Evolutionary conservation across 208 protist genomes (phyloP), one percentile per base, ranked within the genome.

Genomic region (Sergeia podlipaevii): DNA sequence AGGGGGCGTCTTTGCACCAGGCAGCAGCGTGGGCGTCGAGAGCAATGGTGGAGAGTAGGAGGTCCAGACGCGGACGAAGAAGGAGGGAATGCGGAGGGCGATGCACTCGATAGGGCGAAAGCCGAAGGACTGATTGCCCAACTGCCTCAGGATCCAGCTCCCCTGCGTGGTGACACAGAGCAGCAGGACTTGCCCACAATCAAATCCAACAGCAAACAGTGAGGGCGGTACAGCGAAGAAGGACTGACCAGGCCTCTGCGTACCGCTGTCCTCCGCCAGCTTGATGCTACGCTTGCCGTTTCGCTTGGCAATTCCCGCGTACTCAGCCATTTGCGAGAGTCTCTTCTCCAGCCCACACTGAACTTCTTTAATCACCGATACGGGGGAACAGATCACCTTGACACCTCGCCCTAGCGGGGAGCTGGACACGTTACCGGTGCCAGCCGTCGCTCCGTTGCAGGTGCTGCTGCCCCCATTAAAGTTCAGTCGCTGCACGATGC

Each of bases 191-290:
- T 91, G 72, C 2, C 86, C 86, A 46, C 81, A 77, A 33, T 89
- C 82, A 57, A 94, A 94, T 34, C 80, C 80, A 2, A 75, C 75
- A 0, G 80, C 82, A 70, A 88, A 91, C n/a, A 87, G 48, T 20
- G 85, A 90, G 7, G 81, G 71, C 8, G 58, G 49, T 3, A 81
- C 53, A 1, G 56, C 20, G 56, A 70, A 70, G 65, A 74, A 78
- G 54, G 54, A 57, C 51, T 47, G 44, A 29, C 41, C 34, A 18
- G 36, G 8, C 18, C 51, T 13, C 39, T 70, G 58, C 7, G 50
- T 38, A 36, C 69, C 57, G 18, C 37, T 44, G 38, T 41, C 32
- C 37, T 54, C 52, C 1, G 60, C 50, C 37, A 70, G 24, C 28
- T 48, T 62, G 43, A 80, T 69, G 37, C 29, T 29, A 43, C 30